Base-by-base conservation (phyloP, 2,329 filamentous ascomycete genomes). In the Blastomyces gilchristii region DNA sequence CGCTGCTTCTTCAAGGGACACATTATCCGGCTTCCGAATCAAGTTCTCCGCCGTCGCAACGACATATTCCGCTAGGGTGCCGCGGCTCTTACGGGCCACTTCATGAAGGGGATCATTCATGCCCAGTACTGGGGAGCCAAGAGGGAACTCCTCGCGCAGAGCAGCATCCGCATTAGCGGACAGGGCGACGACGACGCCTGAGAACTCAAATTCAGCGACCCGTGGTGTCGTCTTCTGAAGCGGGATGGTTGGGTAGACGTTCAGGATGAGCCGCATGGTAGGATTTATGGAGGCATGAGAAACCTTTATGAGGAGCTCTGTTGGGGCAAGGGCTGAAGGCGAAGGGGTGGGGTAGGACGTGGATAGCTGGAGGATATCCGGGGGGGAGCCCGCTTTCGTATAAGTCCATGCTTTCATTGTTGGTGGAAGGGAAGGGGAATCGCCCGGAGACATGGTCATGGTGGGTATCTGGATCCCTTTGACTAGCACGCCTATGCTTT, bases 251-350 rank as follows among this genome's bases (percentile, higher is more conserved):
- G 37, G 54, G 22, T 11, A 43, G n/a, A 2, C 31, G 54, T 37
- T 28, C 54, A 58, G 43, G n/a, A 58, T 3, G 14, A 58, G 16
- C 2, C 54, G 54, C 22, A 28, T 58, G 18, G 37, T 58, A n/a
- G 54, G 54, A 16, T 58, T 58, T 41, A 39, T 14, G 54, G 54
- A 58, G 22, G 54, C 6, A 11, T 58, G 54, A 18, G 54, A 41
- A 37, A 58, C 54, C 16, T 58, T 58, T 58, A 58, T 41, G 54
- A 58, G 54, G 37, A 58, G 34, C 8, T 58, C 54, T 9, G 54
- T 14, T 6, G 54, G 37, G 16, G 34, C 14, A 37, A 58, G 54
- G 11, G 37, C 14, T 22, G 54, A 25, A n/a, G n/a, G 37, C 11
- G 54, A 43, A 5, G 54, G 54, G 37, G 28, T 14, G 7, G 54